Base-by-base conservation (phyloP, 805 yeast genomes). In the Komagataella kurtzmanii region DNA sequence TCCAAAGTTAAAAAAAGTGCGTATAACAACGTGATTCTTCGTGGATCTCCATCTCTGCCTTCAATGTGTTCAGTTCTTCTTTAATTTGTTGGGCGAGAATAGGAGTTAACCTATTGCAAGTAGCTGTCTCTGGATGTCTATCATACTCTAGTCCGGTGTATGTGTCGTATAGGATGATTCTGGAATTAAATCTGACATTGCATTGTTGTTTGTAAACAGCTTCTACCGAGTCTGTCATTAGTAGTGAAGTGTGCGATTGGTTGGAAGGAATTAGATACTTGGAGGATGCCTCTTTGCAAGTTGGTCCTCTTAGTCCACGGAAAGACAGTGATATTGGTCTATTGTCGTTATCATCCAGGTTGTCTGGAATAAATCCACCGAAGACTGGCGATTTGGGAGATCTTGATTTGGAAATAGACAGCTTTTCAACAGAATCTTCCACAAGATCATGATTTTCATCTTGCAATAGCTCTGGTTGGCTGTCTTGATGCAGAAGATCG, bases 71-170 rank as follows among this genome's bases (percentile, higher is more conserved):
- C 62, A 91, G 71, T 65, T 91, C 98, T 44, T 83, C 85, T 66
- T 83, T 85, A 59, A 91, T 88, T 65, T 79, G 80, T 64, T 87
- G 89, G 0, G 97, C 97, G 62, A 89, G 68, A 53, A 76, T 73
- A 5, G 97, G 96, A 1, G 96, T 89, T 64, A 89, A 72, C 62
- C 84, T 88, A 65, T 90, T 88, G 68, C 97, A 91, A 2, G 97
- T 89, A 3, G 96, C 95, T 24, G 82, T 73, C 55, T 89, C 97
- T 0, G 97, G 97, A 56, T 83, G 88, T 59, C 99, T 80, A 65
- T 91, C 97, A 65, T 91, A 91, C 57, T 86, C 97, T 17, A 77
- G 81, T 44, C 82, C 81, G 53, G 83, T 77, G 65, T 85, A 88
- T 0, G 97, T 91, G 54, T 88, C 95, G 65, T 82, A 91, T 46